Base-by-base conservation (phyloP, 2,329 filamentous ascomycete genomes). In the Epichloe gansuensis region DNA sequence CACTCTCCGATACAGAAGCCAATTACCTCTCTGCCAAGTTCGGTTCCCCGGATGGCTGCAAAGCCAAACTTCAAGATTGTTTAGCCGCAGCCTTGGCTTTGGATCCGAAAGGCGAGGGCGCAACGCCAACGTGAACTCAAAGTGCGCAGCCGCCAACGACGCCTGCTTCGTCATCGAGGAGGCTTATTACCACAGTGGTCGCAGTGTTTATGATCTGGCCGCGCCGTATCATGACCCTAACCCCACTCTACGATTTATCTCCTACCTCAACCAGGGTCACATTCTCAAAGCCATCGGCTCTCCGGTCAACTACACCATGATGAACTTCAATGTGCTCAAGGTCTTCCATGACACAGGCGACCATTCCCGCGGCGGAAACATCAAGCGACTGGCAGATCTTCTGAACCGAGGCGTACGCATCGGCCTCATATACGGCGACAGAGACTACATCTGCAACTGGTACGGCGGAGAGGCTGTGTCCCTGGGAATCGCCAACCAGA, bases 401-500 rank as follows among this genome's bases (percentile, higher is more conserved):
- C 71, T 87, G 51, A 72, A 78, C 21, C 73, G 71, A 2, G 83
- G 82, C 13, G 77, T 89, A 17, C 82, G 81, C 11, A 77, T 93
- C 15, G 83, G 84, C 5, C 69, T 93, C 54, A 76, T 90, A 52
- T 88, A 91, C 63, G 79, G 80, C 28, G 80, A 83, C 60, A 68
- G 78, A 55, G 80, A 83, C 64, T 83, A 79, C 61, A 75, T 80
- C 55, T 83, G 80, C 65, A 83, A 83, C 63, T 83, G 84, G 68
- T 72, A 84, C 57, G 88, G 88, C n/a, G 88, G 86, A 38, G 78
- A 93, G 66, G 82, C 83, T 2, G 74, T 88, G 43, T 86, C 83
- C 3, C 72, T 88, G 3, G 75, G 75, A 5, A 70, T 89, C 0
- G 74, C 81, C 42, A 70, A 74, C 11, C 68, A 74, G 46, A 68